Conservation (phyloP, 192 early-diverging fungal genomes). For the Gryganskiella cystojenkinii region DNA sequence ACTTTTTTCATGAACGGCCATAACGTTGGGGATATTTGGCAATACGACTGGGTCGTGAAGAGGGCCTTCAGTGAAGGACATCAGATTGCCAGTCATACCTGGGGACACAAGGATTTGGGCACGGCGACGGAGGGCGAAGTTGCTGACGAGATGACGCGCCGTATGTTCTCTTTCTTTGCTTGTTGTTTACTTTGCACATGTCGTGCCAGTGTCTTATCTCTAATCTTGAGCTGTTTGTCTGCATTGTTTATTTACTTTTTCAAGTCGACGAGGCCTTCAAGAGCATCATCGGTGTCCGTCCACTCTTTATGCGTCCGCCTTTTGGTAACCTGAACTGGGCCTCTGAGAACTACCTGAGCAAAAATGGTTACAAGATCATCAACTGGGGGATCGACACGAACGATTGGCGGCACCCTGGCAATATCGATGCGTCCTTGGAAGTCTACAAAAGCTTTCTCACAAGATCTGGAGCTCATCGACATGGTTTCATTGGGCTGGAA, state of each 20-base stretch:
- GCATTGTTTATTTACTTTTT: not conserved
- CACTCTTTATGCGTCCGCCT: conserved; percentile 67
- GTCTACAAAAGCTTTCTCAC: not conserved
- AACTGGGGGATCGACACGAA: conserved; percentile 31
- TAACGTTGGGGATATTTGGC: conserved; percentile 19
- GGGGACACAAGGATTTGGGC: conserved; percentile 54
- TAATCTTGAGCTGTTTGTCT: too few species aligned
- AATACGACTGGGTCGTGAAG: conserved; percentile 23
- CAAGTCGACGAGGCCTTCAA: conserved; percentile 55
- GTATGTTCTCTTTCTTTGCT: conserved; percentile 10
- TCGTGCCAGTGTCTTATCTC: not conserved
- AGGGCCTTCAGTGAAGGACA: conserved; percentile 61
- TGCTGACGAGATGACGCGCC: conserved; percentile 5
- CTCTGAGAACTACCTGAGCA: conserved; percentile 3
- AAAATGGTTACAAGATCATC: conserved; percentile 32
- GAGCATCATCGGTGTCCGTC: conserved; percentile 60
- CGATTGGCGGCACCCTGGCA: conserved; percentile 25
- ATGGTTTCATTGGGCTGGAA: conserved; percentile 20
- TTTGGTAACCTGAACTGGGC: conserved; percentile 41
- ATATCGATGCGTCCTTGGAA: not conserved
- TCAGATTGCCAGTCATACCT: conserved; percentile 67
- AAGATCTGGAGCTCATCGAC: not conserved
- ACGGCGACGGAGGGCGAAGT: conserved; percentile 29
- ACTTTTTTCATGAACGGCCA: conserved; percentile 51
- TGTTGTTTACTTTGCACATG: not conserved